Conservation (phyloP, 768 basidiomycete species). For the Naganishia randhawae region DNA sequence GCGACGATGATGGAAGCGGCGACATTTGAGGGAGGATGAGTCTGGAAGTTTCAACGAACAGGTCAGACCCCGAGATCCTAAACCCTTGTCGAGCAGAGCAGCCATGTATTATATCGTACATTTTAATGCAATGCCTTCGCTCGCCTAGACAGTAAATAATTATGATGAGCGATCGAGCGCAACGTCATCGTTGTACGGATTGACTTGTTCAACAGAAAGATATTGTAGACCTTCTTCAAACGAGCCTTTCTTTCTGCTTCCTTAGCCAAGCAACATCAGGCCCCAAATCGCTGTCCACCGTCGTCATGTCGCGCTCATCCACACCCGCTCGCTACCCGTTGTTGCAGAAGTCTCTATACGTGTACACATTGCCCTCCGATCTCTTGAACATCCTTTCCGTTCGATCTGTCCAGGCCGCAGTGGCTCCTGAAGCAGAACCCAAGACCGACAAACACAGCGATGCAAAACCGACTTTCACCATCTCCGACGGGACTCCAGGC, state of each 20-base stretch:
- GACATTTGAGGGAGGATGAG: no score
- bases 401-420: conserved; percentile 56
- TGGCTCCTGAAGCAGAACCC: conserved; percentile 40
- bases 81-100: no score
- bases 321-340: conserved; percentile 17
- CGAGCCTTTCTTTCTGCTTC: no score
- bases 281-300: neutral
- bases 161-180: neutral
- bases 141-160: neutral
- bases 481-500: conserved; percentile 17
- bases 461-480: neutral
- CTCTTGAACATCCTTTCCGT: conserved; percentile 69
- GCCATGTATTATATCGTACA: no score
- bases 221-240: no score
- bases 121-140: no score
- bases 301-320: conserved; percentile 4
- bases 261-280: neutral
- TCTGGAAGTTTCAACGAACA: no score
- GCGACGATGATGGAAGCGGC: neutral
- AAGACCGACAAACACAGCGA: neutral
- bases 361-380: conserved; percentile 68
- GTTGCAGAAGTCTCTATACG: conserved; percentile 50
- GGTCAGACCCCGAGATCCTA: no score
- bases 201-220: no score
- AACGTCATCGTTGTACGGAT: neutral